Conservation (phyloP, 345 rosid genomes). For the Hypericum androsaemum region DNA sequence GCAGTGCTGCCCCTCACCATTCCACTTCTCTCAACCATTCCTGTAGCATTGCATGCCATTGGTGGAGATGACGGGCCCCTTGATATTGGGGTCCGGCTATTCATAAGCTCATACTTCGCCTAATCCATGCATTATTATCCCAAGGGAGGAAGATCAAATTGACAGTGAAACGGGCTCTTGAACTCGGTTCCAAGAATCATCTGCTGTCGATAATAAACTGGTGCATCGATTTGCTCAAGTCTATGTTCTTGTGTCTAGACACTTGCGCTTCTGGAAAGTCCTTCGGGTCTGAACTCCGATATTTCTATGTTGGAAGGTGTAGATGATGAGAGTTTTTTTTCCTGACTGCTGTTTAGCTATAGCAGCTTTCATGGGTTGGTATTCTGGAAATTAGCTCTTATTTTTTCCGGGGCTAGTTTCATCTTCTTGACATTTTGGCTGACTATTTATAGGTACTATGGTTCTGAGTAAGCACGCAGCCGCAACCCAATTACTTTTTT, state of each 20-base stretch:
- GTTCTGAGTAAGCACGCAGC: not conserved
- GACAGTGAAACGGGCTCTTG: slow-evolving; percentile 15
- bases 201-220: slow-evolving; percentile 23
- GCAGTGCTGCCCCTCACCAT: slow-evolving; percentile 60
- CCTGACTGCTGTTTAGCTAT: slow-evolving; percentile 9
- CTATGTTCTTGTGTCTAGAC: slow-evolving; percentile 6
- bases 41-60: slow-evolving; percentile 66
- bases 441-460: not conserved
- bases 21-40: slow-evolving; percentile 59
- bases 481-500: slow-evolving; percentile 28
- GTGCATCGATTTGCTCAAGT: slow-evolving; percentile 25
- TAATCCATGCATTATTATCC: slow-evolving; percentile 11
- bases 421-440: slow-evolving; percentile 3
- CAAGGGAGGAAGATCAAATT: slow-evolving; percentile 9
- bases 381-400: slow-evolving; percentile 29
- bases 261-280: not conserved
- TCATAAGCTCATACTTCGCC: slow-evolving; percentile 56
- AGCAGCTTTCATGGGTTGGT: slow-evolving; percentile 37
- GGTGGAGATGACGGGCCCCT: slow-evolving; percentile 79
- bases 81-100: slow-evolving; percentile 64
- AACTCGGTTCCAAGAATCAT: slow-evolving; percentile 4
- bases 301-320: slow-evolving; percentile 19
- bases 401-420: slow-evolving; percentile 34
- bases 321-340: slow-evolving; percentile 16
- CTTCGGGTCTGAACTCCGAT: not conserved